These are phyloP conservation scores for Coemansia sp. DNA, from an alignment of 192 early-diverging fungal genomes.

Conservation along the genomic window DNA sequence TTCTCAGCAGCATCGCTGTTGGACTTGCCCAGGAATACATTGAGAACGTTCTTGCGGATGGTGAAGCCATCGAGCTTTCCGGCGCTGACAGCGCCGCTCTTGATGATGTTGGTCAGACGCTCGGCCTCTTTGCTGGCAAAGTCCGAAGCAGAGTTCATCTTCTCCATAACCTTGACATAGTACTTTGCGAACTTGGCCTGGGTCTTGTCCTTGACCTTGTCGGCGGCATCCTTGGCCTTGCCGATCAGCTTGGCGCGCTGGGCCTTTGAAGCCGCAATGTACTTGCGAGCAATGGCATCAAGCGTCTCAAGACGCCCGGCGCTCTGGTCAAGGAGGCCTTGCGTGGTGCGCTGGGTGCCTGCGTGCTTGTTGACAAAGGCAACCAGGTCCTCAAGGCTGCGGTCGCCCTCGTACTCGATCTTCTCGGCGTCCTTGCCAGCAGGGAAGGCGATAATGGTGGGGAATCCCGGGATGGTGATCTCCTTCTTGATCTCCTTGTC, in stretches of 20 bases:
- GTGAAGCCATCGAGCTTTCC: slow-evolving; percentile 83
- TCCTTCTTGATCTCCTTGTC: slow-evolving; percentile 62
- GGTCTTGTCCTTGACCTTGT: slow-evolving; percentile 49
- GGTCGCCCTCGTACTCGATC: slow-evolving; percentile 71
- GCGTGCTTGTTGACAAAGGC: slow-evolving; percentile 83
- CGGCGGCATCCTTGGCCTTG: slow-evolving; percentile 48
- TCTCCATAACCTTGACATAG: slow-evolving; percentile 93
- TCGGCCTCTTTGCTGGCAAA: slow-evolving; percentile 79
- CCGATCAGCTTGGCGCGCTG: slow-evolving; percentile 53
- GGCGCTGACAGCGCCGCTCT: slow-evolving; percentile 62
- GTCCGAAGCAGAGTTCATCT: slow-evolving; percentile 65
- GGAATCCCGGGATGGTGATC: slow-evolving; percentile 77
- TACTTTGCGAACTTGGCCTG: slow-evolving; percentile 67
- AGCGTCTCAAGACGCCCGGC: slow-evolving; percentile 50
- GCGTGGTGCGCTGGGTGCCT: slow-evolving; percentile 70
- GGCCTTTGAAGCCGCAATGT: slow-evolving; percentile 57
- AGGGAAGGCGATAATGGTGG: slow-evolving; percentile 86
- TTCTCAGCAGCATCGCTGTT: slow-evolving; percentile 25
- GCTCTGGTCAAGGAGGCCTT: slow-evolving; percentile 67
- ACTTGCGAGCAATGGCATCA: slow-evolving; percentile 57
- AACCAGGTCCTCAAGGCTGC: slow-evolving; percentile 72
- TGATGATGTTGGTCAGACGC: slow-evolving; percentile 78
- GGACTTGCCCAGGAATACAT: slow-evolving; percentile 48
- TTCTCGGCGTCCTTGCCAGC: slow-evolving; percentile 62
- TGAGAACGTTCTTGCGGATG: slow-evolving; percentile 85